Base-by-base conservation (phyloP, 2,329 filamentous ascomycete species). In the Leptographium wingfieldii region DNA sequence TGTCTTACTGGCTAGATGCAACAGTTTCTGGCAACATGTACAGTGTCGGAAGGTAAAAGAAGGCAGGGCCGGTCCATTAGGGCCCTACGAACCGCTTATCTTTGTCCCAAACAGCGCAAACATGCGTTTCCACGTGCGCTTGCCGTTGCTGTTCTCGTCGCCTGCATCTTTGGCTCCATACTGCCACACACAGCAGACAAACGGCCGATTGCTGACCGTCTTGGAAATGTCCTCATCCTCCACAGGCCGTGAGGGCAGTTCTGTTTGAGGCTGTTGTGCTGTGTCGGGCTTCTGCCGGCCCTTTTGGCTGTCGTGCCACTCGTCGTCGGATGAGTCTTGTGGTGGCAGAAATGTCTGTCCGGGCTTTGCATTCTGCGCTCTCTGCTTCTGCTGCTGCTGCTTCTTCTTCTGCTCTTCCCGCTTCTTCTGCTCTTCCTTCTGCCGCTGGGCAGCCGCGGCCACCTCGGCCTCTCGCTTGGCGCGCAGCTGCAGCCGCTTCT, bases 141-240 rank as follows among this genome's bases (percentile, higher is more conserved):
- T 75, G 5, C 60, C 63, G 19, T 27, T 56, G 35, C 29, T 19
- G 46, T 16, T 10, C 35, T 27, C 49, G 22, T 27, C 12, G n/a
- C 11, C 19, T 46, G 43, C 40, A 19, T 19, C 58, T 19, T 55
- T 63, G 81, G 56, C 73, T 6, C 87, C 87, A 65, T 88, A 91
- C 69, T 91, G 85, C 63, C 78, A 78, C 62, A 92, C 78, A 66
- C 86, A 89, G 69, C 87, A 91, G 2, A 75, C 72, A 66, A 91
- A 90, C 0, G 86, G 82, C 40, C 73, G 76, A 59, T 85, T 85
- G 1, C 74, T 61, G 65, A 59, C 22, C n/a, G 57, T n/a, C 60
- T 31, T 31, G 29, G 29, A 31, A 31, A 31, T 7, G 29, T 31
- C 29, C 3, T 31, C 29, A 7, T 31, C 29, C 5, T 4, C 29